phyloP scores from a whole-genome alignment of 2,329 filamentous ascomycete species.

The Cladosporium sp. region DNA sequence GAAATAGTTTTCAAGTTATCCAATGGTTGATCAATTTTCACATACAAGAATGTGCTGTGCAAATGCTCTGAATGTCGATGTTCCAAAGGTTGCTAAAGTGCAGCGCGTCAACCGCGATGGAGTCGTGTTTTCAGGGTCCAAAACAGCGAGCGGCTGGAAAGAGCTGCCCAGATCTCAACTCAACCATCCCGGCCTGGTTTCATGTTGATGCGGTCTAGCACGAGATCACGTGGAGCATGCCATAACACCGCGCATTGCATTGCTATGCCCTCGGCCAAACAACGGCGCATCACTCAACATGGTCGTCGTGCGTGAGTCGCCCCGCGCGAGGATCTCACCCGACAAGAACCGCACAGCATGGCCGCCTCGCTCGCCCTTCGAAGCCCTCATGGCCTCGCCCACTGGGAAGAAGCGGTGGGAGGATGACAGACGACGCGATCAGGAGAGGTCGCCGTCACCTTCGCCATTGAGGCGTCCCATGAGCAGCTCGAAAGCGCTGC shows the following conservation, averaged over 20 bases:
- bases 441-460: conserved; percentile 51
- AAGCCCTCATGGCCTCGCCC: conserved; percentile 68
- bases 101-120: not conserved
- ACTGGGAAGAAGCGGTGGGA: conserved; percentile 75
- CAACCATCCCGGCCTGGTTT: conserved; percentile 2
- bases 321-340: conserved; percentile 45
- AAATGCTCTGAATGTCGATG: not conserved
- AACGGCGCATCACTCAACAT: conserved; percentile 21
- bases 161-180: not conserved
- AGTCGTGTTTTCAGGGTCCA: conserved; percentile 12
- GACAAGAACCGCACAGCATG: conserved; percentile 50
- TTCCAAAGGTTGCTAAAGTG: conserved; percentile 4
- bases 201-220: conserved; percentile 1
- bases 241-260: conserved; percentile 14
- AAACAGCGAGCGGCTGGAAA: not conserved
- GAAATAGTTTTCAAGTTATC: not conserved
- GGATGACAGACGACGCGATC: conserved; percentile 60
- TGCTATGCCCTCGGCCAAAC: conserved; percentile 14
- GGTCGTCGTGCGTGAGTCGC: conserved; percentile 52
- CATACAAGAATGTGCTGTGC: not conserved
- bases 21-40: not conserved
- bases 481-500: conserved; percentile 31
- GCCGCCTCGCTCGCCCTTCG: conserved; percentile 64
- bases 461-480: conserved; percentile 49
- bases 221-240: conserved; percentile 12